These are phyloP conservation scores for Kondoa malvinella DNA, from an alignment of 768 basidiomycete species.

Conservation along the genomic window DNA sequence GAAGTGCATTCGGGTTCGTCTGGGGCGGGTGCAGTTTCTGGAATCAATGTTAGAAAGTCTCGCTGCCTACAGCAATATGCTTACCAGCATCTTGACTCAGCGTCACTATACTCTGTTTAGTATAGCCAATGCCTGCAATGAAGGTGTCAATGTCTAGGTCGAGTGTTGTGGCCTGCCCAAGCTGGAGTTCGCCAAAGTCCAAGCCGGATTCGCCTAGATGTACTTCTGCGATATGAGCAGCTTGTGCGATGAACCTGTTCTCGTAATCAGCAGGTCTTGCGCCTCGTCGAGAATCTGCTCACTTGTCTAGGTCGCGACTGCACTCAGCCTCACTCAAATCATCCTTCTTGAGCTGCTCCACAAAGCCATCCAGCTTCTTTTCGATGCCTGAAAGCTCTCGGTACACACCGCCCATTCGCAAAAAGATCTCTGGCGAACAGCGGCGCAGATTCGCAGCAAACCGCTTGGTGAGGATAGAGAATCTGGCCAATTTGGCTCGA, in stretches of 20 bases:
- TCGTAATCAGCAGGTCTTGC: background rate
- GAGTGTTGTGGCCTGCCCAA: conserved; percentile 61
- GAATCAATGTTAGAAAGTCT: background rate
- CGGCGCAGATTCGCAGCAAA: conserved; percentile 68
- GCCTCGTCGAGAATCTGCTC: conserved; percentile 4
- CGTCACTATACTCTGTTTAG: conserved; percentile 64
- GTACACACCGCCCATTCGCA: conserved; percentile 64
- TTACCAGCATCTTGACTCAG: conserved; percentile 62
- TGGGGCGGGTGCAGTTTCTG: conserved; percentile 1
- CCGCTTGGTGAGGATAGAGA: conserved; percentile 70
- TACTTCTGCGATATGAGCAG: conserved; percentile 76
- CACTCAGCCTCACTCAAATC: conserved; percentile 91
- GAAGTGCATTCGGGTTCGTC: conserved; percentile 49
- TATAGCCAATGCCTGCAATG: conserved; percentile 72
- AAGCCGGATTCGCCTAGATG: conserved; percentile 68
- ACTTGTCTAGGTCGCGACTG: conserved; percentile 76
- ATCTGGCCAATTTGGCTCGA: conserved; percentile 59
- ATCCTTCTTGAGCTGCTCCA: conserved; percentile 63
- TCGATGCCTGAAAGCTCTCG: conserved; percentile 75
- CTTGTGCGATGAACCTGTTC: conserved; percentile 69
- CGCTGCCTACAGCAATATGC: no score
- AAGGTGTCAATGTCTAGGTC: conserved; percentile 90
- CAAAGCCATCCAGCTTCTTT: conserved; percentile 77
- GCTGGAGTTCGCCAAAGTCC: conserved; percentile 75
- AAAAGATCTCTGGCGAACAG: conserved; percentile 68